Evolutionary conservation across 2,329 filamentous ascomycete species (phyloP).

Genomic region (Beauveria rudraprayagi): DNA sequence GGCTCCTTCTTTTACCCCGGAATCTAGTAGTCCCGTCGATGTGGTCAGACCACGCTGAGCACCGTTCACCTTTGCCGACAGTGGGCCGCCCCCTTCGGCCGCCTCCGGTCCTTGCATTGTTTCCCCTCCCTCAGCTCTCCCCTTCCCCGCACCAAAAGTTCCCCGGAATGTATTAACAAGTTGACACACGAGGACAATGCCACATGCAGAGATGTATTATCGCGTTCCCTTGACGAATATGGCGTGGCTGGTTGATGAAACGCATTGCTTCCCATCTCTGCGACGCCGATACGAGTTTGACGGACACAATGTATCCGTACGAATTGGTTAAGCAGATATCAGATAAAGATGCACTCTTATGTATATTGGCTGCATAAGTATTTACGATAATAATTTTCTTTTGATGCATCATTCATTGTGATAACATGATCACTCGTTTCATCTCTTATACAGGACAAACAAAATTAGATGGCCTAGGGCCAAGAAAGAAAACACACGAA

Average conservation of each 20-base stretch:
- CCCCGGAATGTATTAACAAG: not conserved
- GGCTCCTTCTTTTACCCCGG: not conserved
- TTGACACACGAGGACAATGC: not conserved
- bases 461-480: not conserved
- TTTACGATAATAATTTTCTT: not conserved
- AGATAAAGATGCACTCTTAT: not conserved
- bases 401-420: not conserved
- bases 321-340: not conserved
- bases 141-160: not conserved
- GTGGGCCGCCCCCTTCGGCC: constrained; percentile 1
- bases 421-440: not conserved
- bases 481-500: not conserved
- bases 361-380: not conserved
- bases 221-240: not conserved
- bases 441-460: not conserved
- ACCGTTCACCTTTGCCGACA: not conserved
- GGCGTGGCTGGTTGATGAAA: no score
- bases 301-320: not conserved
- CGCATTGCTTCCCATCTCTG: no score
- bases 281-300: no score
- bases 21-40: not conserved
- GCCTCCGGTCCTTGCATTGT: not conserved
- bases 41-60: not conserved
- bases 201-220: not conserved
- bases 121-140: not conserved